phyloP scores from a whole-genome alignment of 805 yeast genomes.

The Lipomyces mesembrius region DNA sequence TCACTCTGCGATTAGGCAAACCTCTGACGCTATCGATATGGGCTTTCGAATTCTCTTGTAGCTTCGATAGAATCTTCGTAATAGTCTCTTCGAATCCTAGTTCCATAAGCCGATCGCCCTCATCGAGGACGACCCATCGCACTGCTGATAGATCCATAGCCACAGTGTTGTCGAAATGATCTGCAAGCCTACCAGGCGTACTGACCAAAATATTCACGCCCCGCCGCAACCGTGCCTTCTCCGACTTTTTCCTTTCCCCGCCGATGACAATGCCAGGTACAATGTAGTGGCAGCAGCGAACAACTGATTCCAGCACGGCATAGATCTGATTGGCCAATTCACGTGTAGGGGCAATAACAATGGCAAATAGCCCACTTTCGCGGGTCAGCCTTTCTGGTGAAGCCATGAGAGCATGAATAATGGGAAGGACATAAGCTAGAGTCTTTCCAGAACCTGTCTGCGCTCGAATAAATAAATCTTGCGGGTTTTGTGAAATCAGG shows the following conservation, averaged over 20 bases:
- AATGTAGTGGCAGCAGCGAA: slow-evolving; percentile 73
- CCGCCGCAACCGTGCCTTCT: slow-evolving; percentile 91
- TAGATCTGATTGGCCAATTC: slow-evolving; percentile 92
- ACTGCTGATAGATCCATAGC: slow-evolving; percentile 73
- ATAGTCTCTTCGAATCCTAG: slow-evolving; percentile 95
- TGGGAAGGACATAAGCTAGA: slow-evolving; percentile 81
- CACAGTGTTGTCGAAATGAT: slow-evolving; percentile 88
- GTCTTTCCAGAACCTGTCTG: slow-evolving; percentile 99
- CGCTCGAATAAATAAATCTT: slow-evolving; percentile 87
- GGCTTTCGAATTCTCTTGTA: slow-evolving; percentile 55
- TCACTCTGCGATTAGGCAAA: slow-evolving; percentile 73
- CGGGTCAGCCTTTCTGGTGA: slow-evolving; percentile 56
- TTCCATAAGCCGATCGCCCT: slow-evolving; percentile 95
- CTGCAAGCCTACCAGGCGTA: slow-evolving; percentile 95
- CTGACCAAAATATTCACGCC: slow-evolving; percentile 97
- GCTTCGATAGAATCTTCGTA: slow-evolving; percentile 66
- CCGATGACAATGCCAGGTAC: slow-evolving; percentile 98
- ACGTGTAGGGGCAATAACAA: slow-evolving; percentile 90
- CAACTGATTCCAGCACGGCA: slow-evolving; percentile 72
- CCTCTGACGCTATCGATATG: slow-evolving; percentile 46
- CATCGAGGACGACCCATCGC: slow-evolving; percentile 90
- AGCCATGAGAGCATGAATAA: slow-evolving; percentile 70
- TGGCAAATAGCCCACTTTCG: slow-evolving; percentile 82
- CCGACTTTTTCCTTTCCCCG: slow-evolving; percentile 96
- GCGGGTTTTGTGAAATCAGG: slow-evolving; percentile 47